Evolutionary conservation across 2,329 filamentous ascomycete species (phyloP).

Genomic region (Fusarium nurragi): DNA sequence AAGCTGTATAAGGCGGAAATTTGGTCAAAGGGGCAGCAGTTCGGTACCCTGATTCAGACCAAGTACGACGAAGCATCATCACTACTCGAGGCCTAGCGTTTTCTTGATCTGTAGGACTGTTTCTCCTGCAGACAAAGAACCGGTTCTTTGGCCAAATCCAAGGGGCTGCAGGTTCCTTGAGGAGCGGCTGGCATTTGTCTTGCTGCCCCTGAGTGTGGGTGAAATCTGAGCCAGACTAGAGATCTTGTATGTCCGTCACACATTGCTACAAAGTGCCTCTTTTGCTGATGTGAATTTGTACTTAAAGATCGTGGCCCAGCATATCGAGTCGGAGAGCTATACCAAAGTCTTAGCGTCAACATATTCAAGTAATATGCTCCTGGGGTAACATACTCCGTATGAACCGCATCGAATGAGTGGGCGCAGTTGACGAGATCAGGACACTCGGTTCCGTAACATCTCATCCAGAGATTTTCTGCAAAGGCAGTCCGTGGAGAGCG

Average conservation of each 20-base stretch:
- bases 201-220: not conserved
- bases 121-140: too few species aligned
- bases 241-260: not conserved
- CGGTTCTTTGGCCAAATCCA: not conserved
- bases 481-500: not conserved
- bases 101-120: accelerated
- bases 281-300: not conserved
- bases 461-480: not conserved
- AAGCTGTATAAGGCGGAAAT: not conserved
- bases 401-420: not conserved
- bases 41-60: not conserved
- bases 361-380: not conserved
- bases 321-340: not conserved
- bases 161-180: accelerated
- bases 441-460: not conserved
- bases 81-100: not conserved
- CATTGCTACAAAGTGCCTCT: not conserved
- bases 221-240: not conserved
- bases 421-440: not conserved
- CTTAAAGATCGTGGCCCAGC: not conserved
- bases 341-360: not conserved
- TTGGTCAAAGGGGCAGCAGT: too few species aligned
- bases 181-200: too few species aligned
- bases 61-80: not conserved
- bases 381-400: not conserved